Base-by-base conservation (phyloP, 2,329 filamentous ascomycete genomes). In the Fonsecaea erecta region DNA sequence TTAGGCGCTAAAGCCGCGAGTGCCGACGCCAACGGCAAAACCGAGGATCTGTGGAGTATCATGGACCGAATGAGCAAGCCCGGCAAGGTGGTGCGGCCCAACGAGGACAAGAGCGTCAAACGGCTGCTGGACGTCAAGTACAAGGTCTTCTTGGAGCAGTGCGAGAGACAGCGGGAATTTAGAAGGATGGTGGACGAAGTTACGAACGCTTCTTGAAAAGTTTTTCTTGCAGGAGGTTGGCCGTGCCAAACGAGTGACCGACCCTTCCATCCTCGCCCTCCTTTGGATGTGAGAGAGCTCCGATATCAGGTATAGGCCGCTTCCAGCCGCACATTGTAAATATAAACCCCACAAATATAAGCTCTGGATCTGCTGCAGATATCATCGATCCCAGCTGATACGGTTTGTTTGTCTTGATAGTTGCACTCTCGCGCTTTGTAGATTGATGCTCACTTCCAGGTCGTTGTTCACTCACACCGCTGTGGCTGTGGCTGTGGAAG, bases 11-110 rank as follows among this genome's bases (percentile, higher is more conserved):
- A 98, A 80, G 95, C 95, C n/a, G 95, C 94, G 6, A 95, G 90
- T 72, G 90, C 90, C 34, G 88, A 90, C 73, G 84, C 84, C 43
- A 84, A 90, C 9, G 91, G 92, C 52, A 88, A 89, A 73, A 93
- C 91, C 0, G 93, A 97, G 81, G 86, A 90, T 46, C 82, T 99
- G 67, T 99, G 95, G 95, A 86, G 88, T 71, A 97, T 99, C 76
- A 99, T 99, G 95, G 92, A 96, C 77, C 87, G 93, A 63, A 95
- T 97, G 89, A 96, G 91, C 81, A 97, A 97, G 83, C 90, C 92
- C 8, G 95, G 94, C 34, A 91, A 89, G 73, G 86, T 93, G 55
- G 90, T 97, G 1, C 84, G 88, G 77, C 93, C 94, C 0, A 88
- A 88, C 24, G 86, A 83, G 60, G 86, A 96, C 75, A 79, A 81